Base-by-base conservation (phyloP, 2,329 filamentous ascomycete species). In the Aschersonia sp. region DNA sequence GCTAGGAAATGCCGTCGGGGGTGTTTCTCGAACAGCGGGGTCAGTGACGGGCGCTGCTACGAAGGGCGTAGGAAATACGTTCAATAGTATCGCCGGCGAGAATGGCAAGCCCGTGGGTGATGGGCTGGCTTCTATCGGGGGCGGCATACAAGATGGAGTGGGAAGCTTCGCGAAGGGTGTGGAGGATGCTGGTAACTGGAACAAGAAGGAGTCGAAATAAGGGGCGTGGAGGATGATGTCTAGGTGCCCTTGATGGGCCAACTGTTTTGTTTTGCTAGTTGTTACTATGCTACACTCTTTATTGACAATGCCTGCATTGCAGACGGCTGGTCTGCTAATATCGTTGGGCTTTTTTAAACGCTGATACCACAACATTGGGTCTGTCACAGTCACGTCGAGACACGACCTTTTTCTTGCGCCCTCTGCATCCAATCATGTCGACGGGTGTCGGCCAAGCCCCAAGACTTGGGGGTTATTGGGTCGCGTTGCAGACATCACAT, bases 161-260 rank as follows among this genome's bases (percentile, higher is more conserved):
- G 64, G 65, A 43, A 64, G 61, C 44, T 65, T 78, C 2, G 70
- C 71, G 10, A 69, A 74, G 61, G 75, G 76, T 0, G 70, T 75
- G 5, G 75, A 80, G 61, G 65, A 78, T 55, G 76, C 76, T 9
- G 77, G 77, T 3, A 61, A 78, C 57, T 78, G 75, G 74, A 74
- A 73, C 63, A 67, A 62, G 50, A 52, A 59, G 51, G 32, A 42
- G 29, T 46, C 2, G 4, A 4, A 35, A 20, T 30, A 38, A 41
- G 31, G 7, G 30, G 5, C 9, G 40, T 4, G 12, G 35, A 38
- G 7, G 35, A 20, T 20, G 20, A 20, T 20, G 20, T 20, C 20
- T 20, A 20, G 20, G 20, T 20, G 20, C 20, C 20, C 20, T 20
- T 20, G 20, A 20, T 20, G 20, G 20, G 20, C 2, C 2, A 1